Base-by-base conservation (phyloP, 129 eudicot species). In the Sambucus nigra region DNA sequence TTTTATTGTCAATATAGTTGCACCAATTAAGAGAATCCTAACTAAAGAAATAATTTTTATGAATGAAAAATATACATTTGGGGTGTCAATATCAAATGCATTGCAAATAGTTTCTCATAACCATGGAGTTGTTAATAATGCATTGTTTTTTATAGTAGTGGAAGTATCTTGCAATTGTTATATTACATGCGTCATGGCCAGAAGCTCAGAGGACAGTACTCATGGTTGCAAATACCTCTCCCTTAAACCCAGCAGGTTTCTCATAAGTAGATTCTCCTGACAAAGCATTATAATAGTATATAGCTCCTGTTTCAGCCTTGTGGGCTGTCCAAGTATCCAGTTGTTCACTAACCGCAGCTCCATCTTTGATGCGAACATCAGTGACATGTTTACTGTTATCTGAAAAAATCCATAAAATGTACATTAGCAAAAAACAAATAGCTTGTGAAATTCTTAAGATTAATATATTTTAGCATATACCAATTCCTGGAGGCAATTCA, bases 251-350 rank as follows among this genome's bases (percentile, higher is more conserved):
- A 52, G 71, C 41, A 59, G 99, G 99, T 66, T 77, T 92, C 66
- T 79, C 87, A 59, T 92, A 92, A 3, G 99, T 92, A 46, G 99
- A 92, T 66, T 86, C 87, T 69, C 96, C 94, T 0, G 99, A 79
- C 62, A 80, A 47, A 33, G 99, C 78, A 77, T 86, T 92, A 77
- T 92, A 92, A 70, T 92, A 92, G 69, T 92, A 92, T 26, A 86
- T 74, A 60, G 61, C 76, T 63, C 99, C 99, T 38, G 87, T 61
- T 64, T 77, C 96, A 61, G 84, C 80, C 77, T 79, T 70, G 69
- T 92, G 99, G 17, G 94, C 92, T 33, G 94, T 82, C 99, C 99
- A 92, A 7, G 87, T 87, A 53, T 85, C 86, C 38, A 69, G 20
- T 61, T 76, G 83, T 50, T 91, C 95, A 61, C 51, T 61, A 28